phyloP scores from a whole-genome alignment of 495 filamentous ascomycete species.

The Melanomma pulvis-pyrius region DNA sequence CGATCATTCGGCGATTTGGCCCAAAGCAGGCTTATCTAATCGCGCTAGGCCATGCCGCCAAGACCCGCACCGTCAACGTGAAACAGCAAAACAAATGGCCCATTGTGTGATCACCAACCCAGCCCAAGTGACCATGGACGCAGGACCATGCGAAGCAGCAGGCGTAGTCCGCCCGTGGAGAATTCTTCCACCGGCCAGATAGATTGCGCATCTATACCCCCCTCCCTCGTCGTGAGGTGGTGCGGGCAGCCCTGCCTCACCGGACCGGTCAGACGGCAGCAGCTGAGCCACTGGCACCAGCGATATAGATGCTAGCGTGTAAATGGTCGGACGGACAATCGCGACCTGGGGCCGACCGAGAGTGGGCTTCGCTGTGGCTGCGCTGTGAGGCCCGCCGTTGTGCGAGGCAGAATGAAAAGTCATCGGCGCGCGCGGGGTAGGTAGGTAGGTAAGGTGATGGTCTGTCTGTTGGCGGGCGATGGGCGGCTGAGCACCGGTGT shows the following conservation, averaged over 20 bases:
- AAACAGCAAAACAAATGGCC: neutral
- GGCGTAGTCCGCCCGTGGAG: neutral
- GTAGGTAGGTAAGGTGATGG: neutral
- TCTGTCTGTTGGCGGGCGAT: neutral
- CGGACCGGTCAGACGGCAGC: neutral
- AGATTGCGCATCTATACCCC: no score
- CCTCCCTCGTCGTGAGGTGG: no score
- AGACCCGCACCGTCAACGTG: neutral
- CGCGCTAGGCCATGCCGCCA: neutral
- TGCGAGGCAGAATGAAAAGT: neutral
- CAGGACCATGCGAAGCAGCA: neutral
- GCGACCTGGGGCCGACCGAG: neutral
- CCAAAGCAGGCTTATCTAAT: neutral
- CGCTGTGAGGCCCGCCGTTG: neutral
- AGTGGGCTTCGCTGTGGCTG: neutral
- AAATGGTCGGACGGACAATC: neutral
- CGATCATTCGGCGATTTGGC: neutral
- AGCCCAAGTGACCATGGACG: neutral
- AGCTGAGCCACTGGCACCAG: neutral
- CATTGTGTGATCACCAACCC: neutral
- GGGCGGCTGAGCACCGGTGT: neutral
- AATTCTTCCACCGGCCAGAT: no score
- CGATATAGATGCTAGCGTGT: neutral
- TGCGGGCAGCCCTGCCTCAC: neutral
- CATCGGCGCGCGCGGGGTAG: neutral